These are phyloP conservation scores for Chaetomium sp. DNA, from an alignment of 2,329 filamentous ascomycete species.

Conservation along the genomic window DNA sequence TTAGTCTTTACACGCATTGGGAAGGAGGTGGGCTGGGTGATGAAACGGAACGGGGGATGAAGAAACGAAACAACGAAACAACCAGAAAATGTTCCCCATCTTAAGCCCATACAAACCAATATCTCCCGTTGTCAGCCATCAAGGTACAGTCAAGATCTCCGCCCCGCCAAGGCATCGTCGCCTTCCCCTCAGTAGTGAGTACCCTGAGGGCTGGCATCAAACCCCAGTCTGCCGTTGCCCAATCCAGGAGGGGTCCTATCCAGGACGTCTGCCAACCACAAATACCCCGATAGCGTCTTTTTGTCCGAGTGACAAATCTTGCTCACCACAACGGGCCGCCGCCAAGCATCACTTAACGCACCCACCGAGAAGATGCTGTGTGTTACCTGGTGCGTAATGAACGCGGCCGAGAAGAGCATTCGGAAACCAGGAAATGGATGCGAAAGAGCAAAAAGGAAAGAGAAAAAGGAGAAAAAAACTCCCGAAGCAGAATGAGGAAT, in stretches of 20 bases:
- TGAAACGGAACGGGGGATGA: conserved; percentile 1
- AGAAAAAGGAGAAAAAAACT: not conserved
- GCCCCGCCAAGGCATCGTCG: not conserved
- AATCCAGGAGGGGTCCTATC: not conserved
- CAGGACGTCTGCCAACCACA: not conserved
- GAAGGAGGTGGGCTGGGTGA: not conserved
- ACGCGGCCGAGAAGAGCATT: not conserved
- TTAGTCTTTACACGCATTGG: conserved; percentile 13
- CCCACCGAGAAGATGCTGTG: not conserved
- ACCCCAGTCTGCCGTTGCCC: not conserved
- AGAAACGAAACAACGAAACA: not conserved
- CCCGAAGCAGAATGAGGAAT: too few relatives aligned
- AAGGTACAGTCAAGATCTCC: not conserved
- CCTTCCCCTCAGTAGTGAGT: not conserved
- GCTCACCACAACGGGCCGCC: conserved; percentile 1
- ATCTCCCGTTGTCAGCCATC: not conserved
- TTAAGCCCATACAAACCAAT: not conserved
- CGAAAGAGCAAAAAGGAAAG: not conserved
- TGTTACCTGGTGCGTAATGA: not conserved
- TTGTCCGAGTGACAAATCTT: conserved; percentile 18
- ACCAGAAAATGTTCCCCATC: not conserved
- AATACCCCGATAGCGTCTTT: not conserved
- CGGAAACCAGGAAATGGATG: not conserved
- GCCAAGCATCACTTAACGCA: conserved; percentile 6
- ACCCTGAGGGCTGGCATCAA: conserved; percentile 7